Percentiles rank a stretch among this genome's conserved stretches.
Evolutionary conservation across 2,329 filamentous ascomycete genomes (phyloP).

Genomic region (Claviceps fusiformis): DNA sequence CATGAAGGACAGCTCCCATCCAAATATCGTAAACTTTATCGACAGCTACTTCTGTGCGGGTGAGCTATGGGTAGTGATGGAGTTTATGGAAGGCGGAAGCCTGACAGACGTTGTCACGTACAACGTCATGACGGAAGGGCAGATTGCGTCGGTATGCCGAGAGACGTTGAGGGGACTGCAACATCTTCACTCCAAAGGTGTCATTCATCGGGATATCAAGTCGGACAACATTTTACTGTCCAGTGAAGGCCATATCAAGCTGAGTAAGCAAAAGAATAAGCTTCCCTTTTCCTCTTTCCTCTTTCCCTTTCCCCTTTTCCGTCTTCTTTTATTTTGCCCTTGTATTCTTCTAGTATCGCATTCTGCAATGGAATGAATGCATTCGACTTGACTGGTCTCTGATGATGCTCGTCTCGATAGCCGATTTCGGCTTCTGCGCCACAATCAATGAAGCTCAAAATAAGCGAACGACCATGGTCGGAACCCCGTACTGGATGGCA

Average conservation of each 20-base stretch:
- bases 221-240: conserved; percentile 95
- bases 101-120: conserved; percentile 97
- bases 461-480: conserved; percentile 98
- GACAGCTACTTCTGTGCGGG: conserved; percentile 85
- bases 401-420: conserved; percentile 30
- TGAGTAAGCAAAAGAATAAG: conserved; percentile 49
- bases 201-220: conserved; percentile 98
- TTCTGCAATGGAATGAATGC: not conserved
- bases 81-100: conserved; percentile 98
- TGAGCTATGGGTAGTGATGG: conserved; percentile 98
- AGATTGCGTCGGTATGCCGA: conserved; percentile 89
- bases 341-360: too few relatives aligned
- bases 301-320: not conserved
- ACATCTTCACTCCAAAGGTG: conserved; percentile 91
- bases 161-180: conserved; percentile 88
- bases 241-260: conserved; percentile 89
- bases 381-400: not conserved
- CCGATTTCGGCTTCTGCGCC: conserved; percentile 96
- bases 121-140: conserved; percentile 97
- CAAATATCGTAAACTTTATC: conserved; percentile 98
- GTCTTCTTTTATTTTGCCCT: not conserved
- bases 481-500: conserved; percentile 99
- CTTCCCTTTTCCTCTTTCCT: not conserved
- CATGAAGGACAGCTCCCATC: conserved; percentile 97
- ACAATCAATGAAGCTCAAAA: conserved; percentile 96